Evolutionary conservation across 208 protist genomes (phyloP).

Genomic region (Wallacemonas collosoma): DNA sequence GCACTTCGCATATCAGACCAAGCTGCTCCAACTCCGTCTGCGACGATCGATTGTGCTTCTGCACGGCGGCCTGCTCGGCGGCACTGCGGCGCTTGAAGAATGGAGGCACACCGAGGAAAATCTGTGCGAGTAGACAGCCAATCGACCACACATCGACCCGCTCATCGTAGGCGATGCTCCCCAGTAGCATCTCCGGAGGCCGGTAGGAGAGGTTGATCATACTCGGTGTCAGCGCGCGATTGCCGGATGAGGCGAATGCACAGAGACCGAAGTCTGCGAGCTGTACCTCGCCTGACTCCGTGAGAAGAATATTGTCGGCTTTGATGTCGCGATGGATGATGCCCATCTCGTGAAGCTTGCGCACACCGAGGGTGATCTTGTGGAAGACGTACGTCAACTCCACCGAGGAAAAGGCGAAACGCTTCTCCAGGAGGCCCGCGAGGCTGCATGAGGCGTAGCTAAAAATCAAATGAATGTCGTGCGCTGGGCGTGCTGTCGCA

Average conservation of each 20-base stretch:
- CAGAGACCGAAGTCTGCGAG: slow-evolving; percentile 88
- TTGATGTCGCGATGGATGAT: slow-evolving; percentile 94
- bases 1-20: slow-evolving; percentile 60
- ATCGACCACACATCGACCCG: slow-evolving; percentile 95
- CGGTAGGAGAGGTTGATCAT: slow-evolving; percentile 96
- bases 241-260: slow-evolving; percentile 48
- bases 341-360: slow-evolving; percentile 80
- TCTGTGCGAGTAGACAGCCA: slow-evolving; percentile 96
- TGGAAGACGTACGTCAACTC: slow-evolving; percentile 85
- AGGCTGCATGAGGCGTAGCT: slow-evolving; percentile 72
- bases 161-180: slow-evolving; percentile 76
- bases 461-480: slow-evolving; percentile 85
- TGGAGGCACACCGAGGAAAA: slow-evolving; percentile 87
- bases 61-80: slow-evolving; percentile 17
- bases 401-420: slow-evolving; percentile 55
- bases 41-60: slow-evolving; percentile 29
- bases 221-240: slow-evolving; percentile 76
- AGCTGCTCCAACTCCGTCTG: slow-evolving; percentile 82
- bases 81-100: slow-evolving; percentile 54
- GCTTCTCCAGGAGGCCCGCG: slow-evolving; percentile 60
- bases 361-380: slow-evolving; percentile 53
- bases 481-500: slow-evolving; percentile 7
- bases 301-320: slow-evolving; percentile 85
- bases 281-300: slow-evolving; percentile 59
- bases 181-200: slow-evolving; percentile 95